phyloP scores from a whole-genome alignment of 2,329 filamentous ascomycete species.

The Penicillium sp. region DNA sequence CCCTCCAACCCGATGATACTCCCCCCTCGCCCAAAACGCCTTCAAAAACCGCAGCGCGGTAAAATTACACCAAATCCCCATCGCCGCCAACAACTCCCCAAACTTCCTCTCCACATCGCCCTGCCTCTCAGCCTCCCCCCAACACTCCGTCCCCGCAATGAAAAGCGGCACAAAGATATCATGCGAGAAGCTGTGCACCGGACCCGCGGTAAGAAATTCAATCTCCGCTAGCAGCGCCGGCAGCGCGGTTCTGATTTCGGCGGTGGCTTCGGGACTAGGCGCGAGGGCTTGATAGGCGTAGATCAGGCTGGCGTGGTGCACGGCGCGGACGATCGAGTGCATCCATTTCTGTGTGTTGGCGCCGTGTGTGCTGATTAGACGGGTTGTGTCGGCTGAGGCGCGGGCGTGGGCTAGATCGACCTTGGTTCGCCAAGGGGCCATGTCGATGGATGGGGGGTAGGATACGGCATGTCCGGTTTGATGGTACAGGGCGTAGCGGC shows the following conservation, averaged over 20 bases:
- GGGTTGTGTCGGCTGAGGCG: slow-evolving; percentile 5
- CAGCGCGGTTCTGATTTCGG: not conserved
- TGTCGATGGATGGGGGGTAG: not conserved
- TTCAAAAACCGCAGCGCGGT: slow-evolving; percentile 22
- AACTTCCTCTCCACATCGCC: slow-evolving; percentile 4
- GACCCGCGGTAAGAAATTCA: slow-evolving; percentile 2
- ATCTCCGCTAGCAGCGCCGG: not conserved
- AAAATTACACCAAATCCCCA: slow-evolving; percentile 19
- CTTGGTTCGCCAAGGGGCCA: slow-evolving; percentile 11
- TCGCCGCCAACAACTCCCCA: slow-evolving; percentile 10
- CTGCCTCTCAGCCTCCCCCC: slow-evolving; percentile 4
- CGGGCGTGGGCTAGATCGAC: slow-evolving; percentile 13
- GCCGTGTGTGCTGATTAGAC: slow-evolving; percentile 4
- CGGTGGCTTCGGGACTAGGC: not conserved
- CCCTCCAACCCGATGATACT: slow-evolving; percentile 19
- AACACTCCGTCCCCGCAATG: slow-evolving; percentile 23
- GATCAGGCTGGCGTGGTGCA: slow-evolving; percentile 23
- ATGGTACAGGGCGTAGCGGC: not conserved
- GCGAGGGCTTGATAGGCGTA: slow-evolving; percentile 26
- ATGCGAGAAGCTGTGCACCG: slow-evolving; percentile 22
- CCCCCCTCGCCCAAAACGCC: slow-evolving; percentile 18
- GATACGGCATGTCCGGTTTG: not conserved
- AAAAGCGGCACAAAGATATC: slow-evolving; percentile 29
- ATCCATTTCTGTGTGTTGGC: slow-evolving; percentile 8
- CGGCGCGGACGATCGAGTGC: slow-evolving; percentile 12